Evolutionary conservation across 163 green algal genomes (phyloP), one percentile per base, ranked within the genome.

Genomic region (Scenedesmus sp.): DNA sequence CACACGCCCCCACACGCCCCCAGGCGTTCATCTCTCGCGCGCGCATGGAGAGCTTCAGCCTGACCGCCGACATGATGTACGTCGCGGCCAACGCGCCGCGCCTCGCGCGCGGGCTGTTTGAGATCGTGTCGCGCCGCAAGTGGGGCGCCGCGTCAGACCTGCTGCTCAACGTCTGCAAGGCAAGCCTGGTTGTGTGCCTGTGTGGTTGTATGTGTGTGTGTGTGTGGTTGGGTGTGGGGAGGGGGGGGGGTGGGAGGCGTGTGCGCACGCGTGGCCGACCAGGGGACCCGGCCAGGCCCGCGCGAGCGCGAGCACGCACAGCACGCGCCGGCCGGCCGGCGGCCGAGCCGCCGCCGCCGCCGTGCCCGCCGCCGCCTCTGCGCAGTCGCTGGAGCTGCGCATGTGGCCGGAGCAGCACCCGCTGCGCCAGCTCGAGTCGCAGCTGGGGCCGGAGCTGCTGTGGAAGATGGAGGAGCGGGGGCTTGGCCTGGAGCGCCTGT

Each of bases 61-160:
- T 99, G 26, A 95, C 88, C 0, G 94, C 96, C 9, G 96, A 99
- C 86, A 91, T 95, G 63, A 96, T 94, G 83, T 99, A 98, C 81
- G 90, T 98, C 6, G 86, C 80, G 28, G 66, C 89, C 62, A 98
- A 98, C 78, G 89, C 92, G 5, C 91, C 91, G 4, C 90, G 96
- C 39, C 96, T 99, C 50, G 87, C 88, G 33, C 85, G 96, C 33
- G 96, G 95, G 2, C 58, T 98, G n/a, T 98, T 98, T 85, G 96
- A 99, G 87, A 97, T 98, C 60, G 94, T 84, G 73, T 82, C 97
- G 33, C 84, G 90, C 33, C 84, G 90, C 29, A 92, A 93, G 57
- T 99, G 93, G 95, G 89, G 80, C 63, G 84, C 67, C 33, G 87
- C 94, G 24, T 84, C 93, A 7, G 90, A 93, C 34, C 69, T 89